Evolutionary conservation across 140 eudicot genomes (phyloP), one percentile per base, ranked within the genome.

Genomic region (Flaveria floridana): DNA sequence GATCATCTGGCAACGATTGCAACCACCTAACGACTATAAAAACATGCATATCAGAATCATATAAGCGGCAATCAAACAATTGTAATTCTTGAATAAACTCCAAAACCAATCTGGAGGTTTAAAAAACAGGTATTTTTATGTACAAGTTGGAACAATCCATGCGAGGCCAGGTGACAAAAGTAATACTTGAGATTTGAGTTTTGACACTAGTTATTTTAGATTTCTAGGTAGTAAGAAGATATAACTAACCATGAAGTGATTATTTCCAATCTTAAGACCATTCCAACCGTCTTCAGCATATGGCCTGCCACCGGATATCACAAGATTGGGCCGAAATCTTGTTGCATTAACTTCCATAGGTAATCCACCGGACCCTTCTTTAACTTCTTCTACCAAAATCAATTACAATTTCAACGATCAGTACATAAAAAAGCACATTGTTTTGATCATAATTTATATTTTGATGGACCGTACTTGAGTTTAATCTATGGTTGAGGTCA

Each of bases 1-100:
- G 74, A 92, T 88, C 98, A 92, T 89, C 80, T 88, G 93, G 83
- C 98, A 92, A 44, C 98, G 98, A 34, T 92, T 92, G 87, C 98
- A 92, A 47, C 96, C 96, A 6, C 98, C 98, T 78, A 89, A 64
- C 6, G 98, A 92, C 98, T 92, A 82, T 79, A 86, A 56, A 52
- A 37, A 72, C 15, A n/a, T 16, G 20, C 61, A 42, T 52, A 76
- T 14, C n/a, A 64, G 51, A 52, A 70, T 11, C 3, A 25, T 7
- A 37, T 70, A 46, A 69, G 51, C 39, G 18, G 30, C 23, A 68
- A 65, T 10, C 14, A 14, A 13, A 30, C 11, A 14, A 4, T 0
- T 28, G 21, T 11, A 63, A 7, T 13, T 23, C 34, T 57, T 20
- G 14, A 20, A 26, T 56, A 10, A 56, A 26, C 63, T 56, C 63